Base-by-base conservation (phyloP, 225 moss, liverwort and hornwort species). In the Physcomitrellopsis africana region DNA sequence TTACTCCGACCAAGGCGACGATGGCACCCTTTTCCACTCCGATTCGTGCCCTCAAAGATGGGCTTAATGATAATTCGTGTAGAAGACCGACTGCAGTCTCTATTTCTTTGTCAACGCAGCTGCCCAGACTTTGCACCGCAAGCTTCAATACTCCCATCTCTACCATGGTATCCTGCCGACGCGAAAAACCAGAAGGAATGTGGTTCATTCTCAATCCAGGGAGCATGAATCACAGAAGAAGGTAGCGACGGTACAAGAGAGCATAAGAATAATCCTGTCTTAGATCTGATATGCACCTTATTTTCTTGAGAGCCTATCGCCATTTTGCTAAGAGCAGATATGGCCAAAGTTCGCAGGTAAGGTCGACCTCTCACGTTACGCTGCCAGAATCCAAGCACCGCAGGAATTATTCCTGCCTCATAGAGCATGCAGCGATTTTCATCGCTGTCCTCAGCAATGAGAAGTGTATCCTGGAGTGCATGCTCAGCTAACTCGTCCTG, bases 351-450 rank as follows among this genome's bases (percentile, higher is more conserved):
- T 57, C 81, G 81, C 26, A 81, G 72, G 23, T 81, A 67, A 60
- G 72, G 29, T 8, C 72, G 60, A 12, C 72, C 76, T 53, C 41
- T 77, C 27, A 15, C 17, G 61, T 81, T 67, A 10, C 77, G 67
- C 67, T 77, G 72, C 81, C 81, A 81, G 11, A 81, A 47, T 59
- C 76, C 81, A 18, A 81, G 67, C 32, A 81, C 61, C 6, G 72
- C 65, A 51, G 76, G 32, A 47, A 81, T 68, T 61, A 77, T 27
- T 23, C 81, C 77, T 60, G 59, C 81, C 47, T 81, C 81, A 42
- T 72, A 59, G 20, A 81, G 66, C 72, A 67, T 81, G 12, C 51
- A 47, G 27, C 76, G 77, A 37, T 77, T 76, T 41, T 65, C 72
- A 32, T 53, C 51, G 49, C 76, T 58, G 52, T 77, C 81, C n/a